Conservation (phyloP, 257 asterid genomes). For the Solanum bukasovii region DNA sequence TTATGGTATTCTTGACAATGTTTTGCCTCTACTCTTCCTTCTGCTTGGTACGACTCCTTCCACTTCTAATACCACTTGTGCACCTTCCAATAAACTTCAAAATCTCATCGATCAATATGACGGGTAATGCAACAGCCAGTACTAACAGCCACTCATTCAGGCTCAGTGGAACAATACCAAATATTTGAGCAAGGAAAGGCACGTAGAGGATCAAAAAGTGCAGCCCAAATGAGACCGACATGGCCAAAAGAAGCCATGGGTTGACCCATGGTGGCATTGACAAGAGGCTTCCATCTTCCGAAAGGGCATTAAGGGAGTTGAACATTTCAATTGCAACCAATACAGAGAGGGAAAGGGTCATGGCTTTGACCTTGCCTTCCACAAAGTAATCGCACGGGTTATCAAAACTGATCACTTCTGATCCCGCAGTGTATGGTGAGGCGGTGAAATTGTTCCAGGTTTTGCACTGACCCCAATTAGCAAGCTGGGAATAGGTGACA, state of each 20-base stretch:
- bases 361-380: conserved; percentile 84
- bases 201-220: conserved; percentile 92
- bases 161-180: conserved; percentile 86
- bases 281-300: conserved; percentile 91
- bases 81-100: conserved; percentile 82
- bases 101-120: conserved; percentile 74
- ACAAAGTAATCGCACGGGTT: conserved; percentile 88
- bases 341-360: conserved; percentile 92
- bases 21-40: conserved; percentile 44
- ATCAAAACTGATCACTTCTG: conserved; percentile 33
- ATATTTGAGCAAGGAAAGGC: conserved; percentile 83
- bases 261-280: conserved; percentile 99
- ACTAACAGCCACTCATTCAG: conserved; percentile 84
- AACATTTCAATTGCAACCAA: conserved; percentile 96
- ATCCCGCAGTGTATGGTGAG: conserved; percentile 83
- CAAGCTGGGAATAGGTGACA: conserved; percentile 72
- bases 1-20: background rate
- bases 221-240: conserved; percentile 87
- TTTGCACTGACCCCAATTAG: conserved; percentile 89
- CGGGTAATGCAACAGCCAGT: conserved; percentile 72
- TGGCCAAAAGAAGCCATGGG: conserved; percentile 91
- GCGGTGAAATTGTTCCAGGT: conserved; percentile 79
- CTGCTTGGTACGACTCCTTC: conserved; percentile 34
- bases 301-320: conserved; percentile 86
- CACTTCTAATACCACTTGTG: conserved; percentile 33